Conservation (phyloP, 2,329 filamentous ascomycete species). For the Fusarium mexicanum region DNA sequence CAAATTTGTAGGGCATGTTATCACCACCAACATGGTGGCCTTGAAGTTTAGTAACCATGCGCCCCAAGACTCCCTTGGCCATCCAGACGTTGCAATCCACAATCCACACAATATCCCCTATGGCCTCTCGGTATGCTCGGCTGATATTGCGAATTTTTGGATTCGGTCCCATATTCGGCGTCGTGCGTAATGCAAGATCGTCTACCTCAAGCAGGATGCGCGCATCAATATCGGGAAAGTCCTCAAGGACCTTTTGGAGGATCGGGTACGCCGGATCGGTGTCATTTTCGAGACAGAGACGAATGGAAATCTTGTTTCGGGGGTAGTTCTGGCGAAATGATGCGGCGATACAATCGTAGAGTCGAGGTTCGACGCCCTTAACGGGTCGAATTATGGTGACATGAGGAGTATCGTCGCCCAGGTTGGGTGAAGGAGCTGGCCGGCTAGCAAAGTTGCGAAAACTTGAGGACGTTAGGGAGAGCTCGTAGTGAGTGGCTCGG, state of each 20-base stretch:
- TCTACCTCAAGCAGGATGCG: constrained; percentile 83
- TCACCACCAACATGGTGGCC: constrained; percentile 67
- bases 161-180: constrained; percentile 82
- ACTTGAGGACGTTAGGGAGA: constrained; percentile 44
- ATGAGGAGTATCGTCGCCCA: constrained; percentile 71
- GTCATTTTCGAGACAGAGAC: constrained; percentile 81
- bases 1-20: constrained; percentile 80
- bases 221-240: constrained; percentile 78
- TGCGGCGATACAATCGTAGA: constrained; percentile 92
- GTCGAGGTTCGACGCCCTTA: constrained; percentile 87
- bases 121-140: constrained; percentile 87
- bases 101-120: constrained; percentile 90
- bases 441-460: constrained; percentile 63
- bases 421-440: constrained; percentile 58
- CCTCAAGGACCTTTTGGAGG: constrained; percentile 74
- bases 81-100: constrained; percentile 98
- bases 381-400: constrained; percentile 93
- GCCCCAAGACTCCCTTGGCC: constrained; percentile 77
- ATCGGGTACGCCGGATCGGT: constrained; percentile 81
- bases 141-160: constrained; percentile 99
- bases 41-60: constrained; percentile 89
- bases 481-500: neutral
- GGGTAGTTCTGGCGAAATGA: constrained; percentile 88
- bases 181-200: constrained; percentile 71
- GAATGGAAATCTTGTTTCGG: constrained; percentile 76